These are phyloP conservation scores for Escovopsis sp. DNA, from an alignment of 2,329 filamentous ascomycete species.

Conservation along the genomic window DNA sequence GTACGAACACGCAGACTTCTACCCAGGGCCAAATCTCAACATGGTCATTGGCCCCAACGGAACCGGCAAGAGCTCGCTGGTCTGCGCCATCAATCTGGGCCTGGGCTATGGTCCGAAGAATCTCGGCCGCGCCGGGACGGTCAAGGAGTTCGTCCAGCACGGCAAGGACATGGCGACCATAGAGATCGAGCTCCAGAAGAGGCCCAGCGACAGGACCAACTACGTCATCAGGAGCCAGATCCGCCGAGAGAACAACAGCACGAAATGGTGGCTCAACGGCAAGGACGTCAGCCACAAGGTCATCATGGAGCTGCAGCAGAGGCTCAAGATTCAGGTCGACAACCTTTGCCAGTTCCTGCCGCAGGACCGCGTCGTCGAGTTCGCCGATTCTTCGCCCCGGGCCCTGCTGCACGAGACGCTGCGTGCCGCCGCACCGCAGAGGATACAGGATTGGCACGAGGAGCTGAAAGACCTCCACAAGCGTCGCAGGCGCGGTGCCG, in stretches of 20 bases:
- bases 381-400: conserved; percentile 67
- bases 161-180: conserved; percentile 62
- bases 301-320: conserved; percentile 51
- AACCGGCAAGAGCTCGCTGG: conserved; percentile 91
- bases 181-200: conserved; percentile 75
- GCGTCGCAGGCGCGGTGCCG: conserved; percentile 47
- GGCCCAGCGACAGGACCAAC: conserved; percentile 45
- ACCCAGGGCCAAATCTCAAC: conserved; percentile 81
- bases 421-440: conserved; percentile 65
- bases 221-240: conserved; percentile 63
- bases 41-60: conserved; percentile 99
- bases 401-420: conserved; percentile 76
- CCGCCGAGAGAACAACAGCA: conserved; percentile 65
- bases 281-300: conserved; percentile 43
- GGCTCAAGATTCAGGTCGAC: conserved; percentile 84
- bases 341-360: conserved; percentile 96
- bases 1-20: conserved; percentile 82
- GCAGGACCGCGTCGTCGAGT: conserved; percentile 90
- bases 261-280: conserved; percentile 64
- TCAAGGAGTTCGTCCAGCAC: conserved; percentile 88
- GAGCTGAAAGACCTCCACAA: conserved; percentile 55
- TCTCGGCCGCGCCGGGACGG: conserved; percentile 69
- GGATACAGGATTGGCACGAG: conserved; percentile 69
- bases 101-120: conserved; percentile 71
- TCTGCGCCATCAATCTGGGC: conserved; percentile 90